Conservation (phyloP, 805 yeast species). For the Metschnikowia matae region DNA sequence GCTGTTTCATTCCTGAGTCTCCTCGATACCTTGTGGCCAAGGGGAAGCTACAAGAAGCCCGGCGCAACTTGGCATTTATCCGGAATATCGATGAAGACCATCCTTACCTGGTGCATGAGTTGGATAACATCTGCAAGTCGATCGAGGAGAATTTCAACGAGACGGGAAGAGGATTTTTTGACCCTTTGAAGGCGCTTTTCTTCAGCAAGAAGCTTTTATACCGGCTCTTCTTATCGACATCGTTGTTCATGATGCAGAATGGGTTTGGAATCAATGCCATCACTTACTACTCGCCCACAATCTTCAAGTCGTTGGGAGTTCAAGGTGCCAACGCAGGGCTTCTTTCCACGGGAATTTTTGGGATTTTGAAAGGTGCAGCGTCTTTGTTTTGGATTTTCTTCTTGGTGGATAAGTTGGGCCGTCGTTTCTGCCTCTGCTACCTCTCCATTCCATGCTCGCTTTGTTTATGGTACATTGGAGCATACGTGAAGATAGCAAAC, state of each 20-base stretch:
- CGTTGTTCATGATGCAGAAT: constrained; percentile 42
- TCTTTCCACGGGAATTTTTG: constrained; percentile 52
- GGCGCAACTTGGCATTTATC: constrained; percentile 32
- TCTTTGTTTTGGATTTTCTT: constrained; percentile 43
- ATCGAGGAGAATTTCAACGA: constrained; percentile 22
- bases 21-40: constrained; percentile 41
- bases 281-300: constrained; percentile 51
- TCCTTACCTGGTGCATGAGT: constrained; percentile 39
- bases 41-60: constrained; percentile 32
- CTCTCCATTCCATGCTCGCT: constrained; percentile 39
- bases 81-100: constrained; percentile 36
- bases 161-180: constrained; percentile 37
- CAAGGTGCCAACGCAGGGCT: constrained; percentile 42
- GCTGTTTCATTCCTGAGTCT: constrained; percentile 40
- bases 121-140: constrained; percentile 26
- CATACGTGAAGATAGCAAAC: constrained; percentile 40
- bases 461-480: constrained; percentile 48
- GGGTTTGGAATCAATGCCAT: constrained; percentile 49
- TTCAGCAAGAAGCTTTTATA: constrained; percentile 25
- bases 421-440: constrained; percentile 39
- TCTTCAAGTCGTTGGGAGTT: constrained; percentile 48
- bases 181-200: constrained; percentile 36
- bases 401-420: constrained; percentile 45
- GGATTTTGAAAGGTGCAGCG: constrained; percentile 44
- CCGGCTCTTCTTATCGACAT: constrained; percentile 35